Percentiles rank a stretch among this genome's conserved stretches.
phyloP scores from a whole-genome alignment of 2,329 filamentous ascomycete species.

The Clonostachys byssicola region DNA sequence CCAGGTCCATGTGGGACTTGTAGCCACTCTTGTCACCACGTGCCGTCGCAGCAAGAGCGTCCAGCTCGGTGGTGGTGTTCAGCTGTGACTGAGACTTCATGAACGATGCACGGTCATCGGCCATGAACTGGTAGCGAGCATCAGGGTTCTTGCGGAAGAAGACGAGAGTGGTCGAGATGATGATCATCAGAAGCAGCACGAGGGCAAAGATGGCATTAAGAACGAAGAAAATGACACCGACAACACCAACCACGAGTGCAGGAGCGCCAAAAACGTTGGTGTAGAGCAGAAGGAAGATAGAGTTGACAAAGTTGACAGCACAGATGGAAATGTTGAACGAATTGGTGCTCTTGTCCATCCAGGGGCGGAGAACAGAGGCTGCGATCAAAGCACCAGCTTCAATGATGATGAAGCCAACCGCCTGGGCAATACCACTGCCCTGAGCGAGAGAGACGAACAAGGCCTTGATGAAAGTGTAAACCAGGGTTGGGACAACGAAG shows the following conservation, averaged over 20 bases:
- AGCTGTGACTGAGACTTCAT: slow-evolving; percentile 93
- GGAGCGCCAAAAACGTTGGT: slow-evolving; percentile 83
- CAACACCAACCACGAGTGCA: slow-evolving; percentile 76
- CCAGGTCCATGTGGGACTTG: slow-evolving; percentile 28
- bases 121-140: slow-evolving; percentile 92
- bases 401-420: slow-evolving; percentile 76
- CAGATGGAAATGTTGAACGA: slow-evolving; percentile 93
- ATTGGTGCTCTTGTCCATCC: slow-evolving; percentile 99
- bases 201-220: slow-evolving; percentile 81
- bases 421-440: slow-evolving; percentile 65
- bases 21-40: slow-evolving; percentile 70
- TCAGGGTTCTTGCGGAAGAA: slow-evolving; percentile 93
- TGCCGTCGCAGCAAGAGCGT: slow-evolving; percentile 84
- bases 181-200: slow-evolving; percentile 76
- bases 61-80: slow-evolving; percentile 74
- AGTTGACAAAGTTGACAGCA: slow-evolving; percentile 85
- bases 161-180: slow-evolving; percentile 57
- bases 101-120: slow-evolving; percentile 91
- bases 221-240: slow-evolving; percentile 87
- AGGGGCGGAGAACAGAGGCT: slow-evolving; percentile 78
- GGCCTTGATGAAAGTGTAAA: slow-evolving; percentile 80
- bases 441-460: slow-evolving; percentile 86
- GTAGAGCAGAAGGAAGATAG: slow-evolving; percentile 86
- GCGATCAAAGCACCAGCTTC: slow-evolving; percentile 75
- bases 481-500: slow-evolving; percentile 78